Evolutionary conservation across 208 protist species (phyloP).

Genomic region (Trichomonas gallinae): DNA sequence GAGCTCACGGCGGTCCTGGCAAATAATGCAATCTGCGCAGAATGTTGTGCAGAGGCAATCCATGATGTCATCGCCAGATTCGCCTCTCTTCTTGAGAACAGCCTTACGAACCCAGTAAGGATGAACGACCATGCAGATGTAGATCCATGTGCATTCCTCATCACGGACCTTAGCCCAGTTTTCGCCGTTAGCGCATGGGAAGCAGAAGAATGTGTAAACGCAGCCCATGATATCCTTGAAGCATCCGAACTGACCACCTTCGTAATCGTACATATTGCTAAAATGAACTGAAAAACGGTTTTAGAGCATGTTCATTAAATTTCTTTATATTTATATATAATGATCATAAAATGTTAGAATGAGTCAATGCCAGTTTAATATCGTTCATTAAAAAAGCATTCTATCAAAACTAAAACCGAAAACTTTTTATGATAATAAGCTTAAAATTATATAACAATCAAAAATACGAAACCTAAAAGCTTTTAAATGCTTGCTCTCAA

Average conservation of each 20-base stretch:
- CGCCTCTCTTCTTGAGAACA: background rate
- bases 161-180: background rate
- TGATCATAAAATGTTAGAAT: too few relatives aligned
- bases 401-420: too few relatives aligned
- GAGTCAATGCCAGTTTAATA: too few relatives aligned
- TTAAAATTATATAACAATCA: too few relatives aligned
- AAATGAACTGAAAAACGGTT: too few relatives aligned
- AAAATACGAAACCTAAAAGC: too few relatives aligned
- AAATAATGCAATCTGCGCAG: background rate
- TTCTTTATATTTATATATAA: too few relatives aligned
- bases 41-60: background rate
- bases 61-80: background rate
- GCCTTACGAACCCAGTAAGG: background rate
- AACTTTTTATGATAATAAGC: too few relatives aligned
- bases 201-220: background rate
- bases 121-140: background rate
- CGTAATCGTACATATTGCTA: background rate
- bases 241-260: background rate
- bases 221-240: background rate
- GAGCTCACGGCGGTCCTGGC: background rate
- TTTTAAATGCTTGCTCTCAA: too few relatives aligned
- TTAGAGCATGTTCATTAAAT: too few relatives aligned
- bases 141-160: background rate
- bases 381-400: too few relatives aligned
- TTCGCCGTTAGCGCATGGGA: background rate